These are phyloP conservation scores for Pseudonectria buxi DNA, from an alignment of 2,329 filamentous ascomycete species.

Conservation along the genomic window DNA sequence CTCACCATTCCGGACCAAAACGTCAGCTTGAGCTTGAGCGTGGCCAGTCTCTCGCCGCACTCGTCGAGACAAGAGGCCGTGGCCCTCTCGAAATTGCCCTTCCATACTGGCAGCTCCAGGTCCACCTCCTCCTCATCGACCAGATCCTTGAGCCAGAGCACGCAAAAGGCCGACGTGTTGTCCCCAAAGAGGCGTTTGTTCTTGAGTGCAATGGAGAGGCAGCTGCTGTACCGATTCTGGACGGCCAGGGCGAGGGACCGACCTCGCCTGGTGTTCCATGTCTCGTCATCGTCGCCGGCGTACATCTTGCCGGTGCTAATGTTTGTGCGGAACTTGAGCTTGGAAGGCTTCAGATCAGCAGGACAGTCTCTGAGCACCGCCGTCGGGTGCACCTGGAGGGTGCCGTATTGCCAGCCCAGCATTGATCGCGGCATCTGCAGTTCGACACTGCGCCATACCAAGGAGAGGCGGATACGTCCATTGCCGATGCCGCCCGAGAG, in stretches of 20 bases:
- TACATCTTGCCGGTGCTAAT: slow-evolving; percentile 54
- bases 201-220: slow-evolving; percentile 51
- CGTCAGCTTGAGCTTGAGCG: slow-evolving; percentile 33
- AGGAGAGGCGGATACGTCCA: slow-evolving; percentile 60
- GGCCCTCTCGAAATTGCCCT: slow-evolving; percentile 45
- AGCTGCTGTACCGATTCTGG: slow-evolving; percentile 48
- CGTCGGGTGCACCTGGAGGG: slow-evolving; percentile 54
- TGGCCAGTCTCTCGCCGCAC: slow-evolving; percentile 42
- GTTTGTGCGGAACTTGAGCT: slow-evolving; percentile 54
- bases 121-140: slow-evolving; percentile 58
- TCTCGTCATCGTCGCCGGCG: slow-evolving; percentile 33
- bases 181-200: slow-evolving; percentile 38
- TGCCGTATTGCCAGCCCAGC: slow-evolving; percentile 66
- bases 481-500: slow-evolving; percentile 67
- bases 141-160: slow-evolving; percentile 65
- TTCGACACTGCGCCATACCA: slow-evolving; percentile 66
- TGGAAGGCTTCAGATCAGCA: slow-evolving; percentile 39
- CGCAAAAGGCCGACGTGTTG: slow-evolving; percentile 52
- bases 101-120: slow-evolving; percentile 57
- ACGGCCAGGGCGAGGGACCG: slow-evolving; percentile 45
- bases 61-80: slow-evolving; percentile 36
- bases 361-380: slow-evolving; percentile 38
- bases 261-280: slow-evolving; percentile 48
- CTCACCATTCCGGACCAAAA: slow-evolving; percentile 32
- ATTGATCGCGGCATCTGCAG: slow-evolving; percentile 52